Conservation (phyloP, 2,329 filamentous ascomycete species). For the Fusarium compactum region DNA sequence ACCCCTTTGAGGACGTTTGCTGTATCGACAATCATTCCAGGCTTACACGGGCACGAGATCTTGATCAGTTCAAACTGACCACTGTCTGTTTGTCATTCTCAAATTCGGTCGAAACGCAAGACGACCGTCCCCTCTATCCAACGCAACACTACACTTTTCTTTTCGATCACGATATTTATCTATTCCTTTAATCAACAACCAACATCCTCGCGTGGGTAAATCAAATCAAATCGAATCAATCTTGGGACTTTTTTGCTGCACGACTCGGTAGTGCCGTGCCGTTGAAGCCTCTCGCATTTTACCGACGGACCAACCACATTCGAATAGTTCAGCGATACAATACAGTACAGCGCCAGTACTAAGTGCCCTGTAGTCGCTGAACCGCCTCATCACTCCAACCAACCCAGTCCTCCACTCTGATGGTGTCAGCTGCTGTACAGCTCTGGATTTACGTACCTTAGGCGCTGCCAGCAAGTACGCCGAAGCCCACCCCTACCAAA, state of each 20-base stretch:
- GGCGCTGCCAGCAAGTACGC: constrained; percentile 39
- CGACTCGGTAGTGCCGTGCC: constrained; percentile 41
- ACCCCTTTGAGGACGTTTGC: constrained; percentile 11
- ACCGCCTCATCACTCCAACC: constrained; percentile 31
- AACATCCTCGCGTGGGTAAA: constrained; percentile 16
- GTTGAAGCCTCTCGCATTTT: constrained; percentile 33
- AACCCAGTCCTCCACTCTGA: constrained; percentile 25
- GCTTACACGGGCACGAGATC: constrained; percentile 41
- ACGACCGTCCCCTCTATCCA: constrained; percentile 7
- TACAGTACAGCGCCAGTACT: constrained; percentile 8
- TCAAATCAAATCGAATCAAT: too few relatives aligned
- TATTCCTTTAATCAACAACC: constrained; percentile 14
- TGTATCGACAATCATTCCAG: constrained; percentile 18
- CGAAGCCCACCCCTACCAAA: constrained; percentile 36
- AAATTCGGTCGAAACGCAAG: constrained; percentile 4
- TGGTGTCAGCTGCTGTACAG: constrained; percentile 40
- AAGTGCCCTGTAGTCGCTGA: constrained; percentile 25
- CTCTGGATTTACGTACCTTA: constrained; percentile 31
- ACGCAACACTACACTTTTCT: constrained; percentile 13
- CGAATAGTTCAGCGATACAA: constrained; percentile 25
- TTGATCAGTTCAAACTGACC: constrained; percentile 25
- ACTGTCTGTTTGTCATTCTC: constrained; percentile 21
- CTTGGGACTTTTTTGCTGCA: constrained; percentile 25
- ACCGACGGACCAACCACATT: constrained; percentile 40
- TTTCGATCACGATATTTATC: constrained; percentile 34